Base-by-base conservation (phyloP, 495 filamentous ascomycete genomes). In the Penicillium coprophilum region DNA sequence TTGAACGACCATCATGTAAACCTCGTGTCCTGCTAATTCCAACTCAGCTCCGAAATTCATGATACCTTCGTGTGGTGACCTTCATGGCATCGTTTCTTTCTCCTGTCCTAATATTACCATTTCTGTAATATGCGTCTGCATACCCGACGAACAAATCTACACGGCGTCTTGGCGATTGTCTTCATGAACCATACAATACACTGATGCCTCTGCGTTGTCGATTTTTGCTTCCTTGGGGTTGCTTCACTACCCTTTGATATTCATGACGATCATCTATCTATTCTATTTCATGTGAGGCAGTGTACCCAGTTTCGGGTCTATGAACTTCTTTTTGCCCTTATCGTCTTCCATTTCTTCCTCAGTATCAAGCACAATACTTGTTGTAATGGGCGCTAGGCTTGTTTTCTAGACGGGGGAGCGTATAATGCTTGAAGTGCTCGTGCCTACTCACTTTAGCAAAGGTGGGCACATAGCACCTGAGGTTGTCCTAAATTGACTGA, bases 1-100 rank as follows among this genome's bases (percentile, higher is more conserved):
- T 60, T 79, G 56, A 72, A 77, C 53, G 76, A 79, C 61, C 67
- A 77, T 47, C 76, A 79, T 52, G 69, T 79, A 58, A 79, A 79
- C 44, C 62, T 79, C 20, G 72, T 79, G 43, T 66, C 62, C 50
- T 79, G 76, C 59, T 79, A 74, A 67, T 68, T 47, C 28, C 27
- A 53, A 45, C 36, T 39, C 9, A 24, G 43, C 39, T 45, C n/a
- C 38, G 31, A 38, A 36, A 27, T 46, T n/a, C 52, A 54, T 46
- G 41, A 54, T 46, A 46, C 34, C 23, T 28, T 21, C 38, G 48
- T 47, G 27, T 15, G 36, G 15, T 31, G 38, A 27, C 28, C 9
- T 34, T 39, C 24, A n/a, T 23, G 39, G 38, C 32, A 28, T 24
- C 45, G 6, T 39, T 45, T 30, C 23, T 57, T 50, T 44, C 28